phyloP scores from a whole-genome alignment of 164 flowering plant species.

The Stephania cephalantha region DNA sequence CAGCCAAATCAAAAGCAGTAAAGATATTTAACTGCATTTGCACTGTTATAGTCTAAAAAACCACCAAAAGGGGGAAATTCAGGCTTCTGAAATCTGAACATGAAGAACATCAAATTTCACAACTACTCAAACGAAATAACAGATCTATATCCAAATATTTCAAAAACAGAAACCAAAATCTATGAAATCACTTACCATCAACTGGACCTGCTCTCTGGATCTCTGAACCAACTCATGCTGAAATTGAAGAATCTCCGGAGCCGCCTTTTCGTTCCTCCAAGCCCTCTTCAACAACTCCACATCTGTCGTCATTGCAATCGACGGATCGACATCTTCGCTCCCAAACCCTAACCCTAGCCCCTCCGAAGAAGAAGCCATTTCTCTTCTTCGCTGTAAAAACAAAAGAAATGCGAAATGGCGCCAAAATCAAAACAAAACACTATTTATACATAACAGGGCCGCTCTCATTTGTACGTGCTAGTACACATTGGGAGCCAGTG shows the following conservation, averaged over 20 bases:
- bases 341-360: slow-evolving; percentile 16
- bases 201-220: slow-evolving; percentile 57
- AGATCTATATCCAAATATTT: not conserved
- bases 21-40: no score
- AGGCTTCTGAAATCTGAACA: not conserved
- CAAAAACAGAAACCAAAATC: not conserved
- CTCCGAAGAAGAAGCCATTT: slow-evolving; percentile 37
- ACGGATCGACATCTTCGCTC: slow-evolving; percentile 49
- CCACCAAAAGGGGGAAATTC: not conserved
- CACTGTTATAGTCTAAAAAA: not conserved
- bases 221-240: slow-evolving; percentile 48
- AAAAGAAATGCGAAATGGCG: not conserved
- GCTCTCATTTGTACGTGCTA: not conserved
- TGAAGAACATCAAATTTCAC: not conserved
- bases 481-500: slow-evolving; percentile 14
- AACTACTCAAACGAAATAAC: not conserved
- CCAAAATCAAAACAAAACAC: not conserved
- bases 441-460: not conserved
- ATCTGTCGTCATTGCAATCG: slow-evolving; percentile 48
- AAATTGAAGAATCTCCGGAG: slow-evolving; percentile 73
- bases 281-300: slow-evolving; percentile 72
- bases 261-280: slow-evolving; percentile 87
- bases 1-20: no score
- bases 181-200: slow-evolving; percentile 36
- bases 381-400: not conserved